Percentiles rank a stretch among this genome's conserved stretches.
These are phyloP conservation scores for Conticribra guillardii DNA, from an alignment of 108 stramenopile genomes.

Conservation along the genomic window DNA sequence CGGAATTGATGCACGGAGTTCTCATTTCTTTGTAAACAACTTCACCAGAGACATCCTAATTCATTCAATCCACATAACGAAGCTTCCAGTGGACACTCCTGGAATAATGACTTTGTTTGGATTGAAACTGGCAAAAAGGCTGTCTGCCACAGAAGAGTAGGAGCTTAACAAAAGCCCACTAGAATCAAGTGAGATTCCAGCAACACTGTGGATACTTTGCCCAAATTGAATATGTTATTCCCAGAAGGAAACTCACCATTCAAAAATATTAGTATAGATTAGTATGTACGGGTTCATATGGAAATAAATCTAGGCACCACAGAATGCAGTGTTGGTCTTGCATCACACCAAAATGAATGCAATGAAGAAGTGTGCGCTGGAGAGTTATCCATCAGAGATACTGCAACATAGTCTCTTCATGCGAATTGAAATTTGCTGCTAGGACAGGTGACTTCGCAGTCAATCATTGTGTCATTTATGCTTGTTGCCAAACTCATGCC, in stretches of 20 bases:
- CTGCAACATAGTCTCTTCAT: neutral
- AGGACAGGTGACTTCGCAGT: slow-evolving; percentile 8
- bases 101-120: slow-evolving; percentile 44
- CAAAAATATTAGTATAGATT: neutral
- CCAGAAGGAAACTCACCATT: neutral
- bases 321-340: neutral
- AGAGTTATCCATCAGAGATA: neutral
- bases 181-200: slow-evolving; percentile 17
- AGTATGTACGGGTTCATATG: neutral
- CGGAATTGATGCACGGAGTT: slow-evolving; percentile 62
- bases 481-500: neutral
- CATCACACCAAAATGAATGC: slow-evolving; percentile 14
- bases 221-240: slow-evolving; percentile 44
- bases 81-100: slow-evolving; percentile 49
- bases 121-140: slow-evolving; percentile 39
- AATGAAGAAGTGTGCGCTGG: neutral
- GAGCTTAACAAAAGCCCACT: slow-evolving; percentile 16
- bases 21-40: slow-evolving; percentile 49
- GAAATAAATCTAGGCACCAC: neutral
- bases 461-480: slow-evolving; percentile 3
- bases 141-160: slow-evolving; percentile 25
- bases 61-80: slow-evolving; percentile 26
- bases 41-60: slow-evolving; percentile 31
- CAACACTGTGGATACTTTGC: slow-evolving; percentile 52
- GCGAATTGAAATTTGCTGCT: neutral